Conservation (phyloP, 495 filamentous ascomycete genomes). For the Hypoxylon subgilvum region DNA sequence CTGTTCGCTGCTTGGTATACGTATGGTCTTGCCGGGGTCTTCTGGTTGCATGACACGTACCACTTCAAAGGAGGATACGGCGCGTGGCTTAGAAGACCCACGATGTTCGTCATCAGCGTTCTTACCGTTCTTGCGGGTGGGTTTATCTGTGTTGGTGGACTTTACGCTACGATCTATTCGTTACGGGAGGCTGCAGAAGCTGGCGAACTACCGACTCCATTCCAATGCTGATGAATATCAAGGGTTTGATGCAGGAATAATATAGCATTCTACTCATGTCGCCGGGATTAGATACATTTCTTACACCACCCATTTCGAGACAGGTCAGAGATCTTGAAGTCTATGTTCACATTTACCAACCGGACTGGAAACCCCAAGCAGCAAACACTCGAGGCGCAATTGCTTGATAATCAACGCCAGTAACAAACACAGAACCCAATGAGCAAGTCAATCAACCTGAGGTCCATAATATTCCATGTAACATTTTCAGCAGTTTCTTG, state of each 20-base stretch:
- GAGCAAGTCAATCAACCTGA: background rate
- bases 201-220: conserved; percentile 33
- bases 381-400: background rate
- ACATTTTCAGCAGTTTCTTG: background rate
- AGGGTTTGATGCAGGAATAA: too few relatives aligned
- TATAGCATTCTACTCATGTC: too few relatives aligned
- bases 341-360: too few relatives aligned
- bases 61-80: conserved; percentile 22
- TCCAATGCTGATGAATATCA: conserved; percentile 40
- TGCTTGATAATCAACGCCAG: background rate
- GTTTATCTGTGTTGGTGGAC: conserved; percentile 42
- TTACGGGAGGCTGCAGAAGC: conserved; percentile 26
- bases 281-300: too few relatives aligned
- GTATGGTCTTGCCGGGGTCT: conserved; percentile 61
- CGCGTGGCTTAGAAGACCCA: conserved; percentile 29
- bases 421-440: conserved; percentile 15
- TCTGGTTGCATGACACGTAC: conserved; percentile 55
- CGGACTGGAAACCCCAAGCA: conserved; percentile 12
- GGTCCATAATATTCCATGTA: conserved; percentile 5
- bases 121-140: conserved; percentile 38
- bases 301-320: too few relatives aligned
- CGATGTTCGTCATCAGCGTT: conserved; percentile 32
- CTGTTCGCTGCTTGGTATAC: conserved; percentile 63
- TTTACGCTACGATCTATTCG: conserved; percentile 39
- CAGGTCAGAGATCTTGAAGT: too few relatives aligned